A percentile compares a stretch with the other conserved stretches of the same genome.
Evolutionary conservation across 1,284 basidiomycete species (phyloP).

Genomic region (Apiotrichum brassicae): DNA sequence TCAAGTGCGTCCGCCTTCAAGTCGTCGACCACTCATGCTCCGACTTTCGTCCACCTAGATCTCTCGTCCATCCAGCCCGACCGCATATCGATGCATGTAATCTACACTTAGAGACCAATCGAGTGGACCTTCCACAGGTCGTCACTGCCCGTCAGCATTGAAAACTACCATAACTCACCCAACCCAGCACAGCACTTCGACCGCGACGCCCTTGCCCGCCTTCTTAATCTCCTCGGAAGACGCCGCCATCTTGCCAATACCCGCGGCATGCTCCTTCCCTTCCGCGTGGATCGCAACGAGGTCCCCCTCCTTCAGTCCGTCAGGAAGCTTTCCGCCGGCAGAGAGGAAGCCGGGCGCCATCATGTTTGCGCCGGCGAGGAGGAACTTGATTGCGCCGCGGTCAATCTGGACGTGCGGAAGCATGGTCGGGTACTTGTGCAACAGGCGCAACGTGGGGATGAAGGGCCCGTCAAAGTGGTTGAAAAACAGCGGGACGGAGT

Average conservation of each 20-base stretch:
- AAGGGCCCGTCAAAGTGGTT: conserved; percentile 95
- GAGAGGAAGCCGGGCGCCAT: conserved; percentile 97
- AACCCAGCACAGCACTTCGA: conserved; percentile 63
- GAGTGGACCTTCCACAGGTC: conserved; percentile 76
- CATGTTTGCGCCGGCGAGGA: conserved; percentile 86
- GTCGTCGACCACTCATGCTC: too few species aligned
- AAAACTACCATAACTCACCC: conserved; percentile 33
- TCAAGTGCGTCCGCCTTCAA: too few species aligned
- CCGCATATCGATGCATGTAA: background rate
- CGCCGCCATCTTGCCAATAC: conserved; percentile 76
- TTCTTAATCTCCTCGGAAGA: conserved; percentile 81
- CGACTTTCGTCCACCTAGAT: too few species aligned
- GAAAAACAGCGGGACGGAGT: conserved; percentile 85
- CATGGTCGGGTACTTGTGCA: conserved; percentile 90
- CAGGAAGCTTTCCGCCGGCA: conserved; percentile 78
- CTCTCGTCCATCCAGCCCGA: too few species aligned
- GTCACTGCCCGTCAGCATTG: conserved; percentile 60
- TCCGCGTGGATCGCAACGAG: conserved; percentile 87
- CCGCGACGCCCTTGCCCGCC: conserved; percentile 83
- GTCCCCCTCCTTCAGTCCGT: conserved; percentile 62
- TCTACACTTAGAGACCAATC: conserved; percentile 45
- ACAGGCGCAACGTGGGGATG: conserved; percentile 75
- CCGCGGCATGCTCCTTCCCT: conserved; percentile 91
- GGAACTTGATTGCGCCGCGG: conserved; percentile 94
- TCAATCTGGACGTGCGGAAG: conserved; percentile 86